Evolutionary conservation across 2,329 filamentous ascomycete genomes (phyloP).

Genomic region (Arthrobotrys musiformis): DNA sequence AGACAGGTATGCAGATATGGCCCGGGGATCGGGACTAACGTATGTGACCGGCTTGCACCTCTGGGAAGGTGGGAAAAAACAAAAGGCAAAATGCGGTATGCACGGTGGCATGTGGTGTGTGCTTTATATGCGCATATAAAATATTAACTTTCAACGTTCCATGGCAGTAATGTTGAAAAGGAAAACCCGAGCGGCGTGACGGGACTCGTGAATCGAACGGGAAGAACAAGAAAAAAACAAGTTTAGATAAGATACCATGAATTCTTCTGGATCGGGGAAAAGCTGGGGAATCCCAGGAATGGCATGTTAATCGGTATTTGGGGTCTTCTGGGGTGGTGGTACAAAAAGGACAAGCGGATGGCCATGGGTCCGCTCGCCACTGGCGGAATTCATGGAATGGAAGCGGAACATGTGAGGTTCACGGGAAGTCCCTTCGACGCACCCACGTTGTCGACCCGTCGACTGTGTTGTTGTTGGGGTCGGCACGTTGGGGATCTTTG

Average conservation of each 20-base stretch:
- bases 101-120: constrained; percentile 22
- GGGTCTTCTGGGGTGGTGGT: constrained; percentile 1
- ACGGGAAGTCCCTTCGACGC: constrained; percentile 9
- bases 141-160: background rate
- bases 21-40: background rate
- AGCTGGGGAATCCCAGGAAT: constrained; percentile 47
- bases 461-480: constrained; percentile 21
- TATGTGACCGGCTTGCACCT: constrained; percentile 12
- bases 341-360: background rate
- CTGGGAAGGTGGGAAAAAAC: background rate
- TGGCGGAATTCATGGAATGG: background rate
- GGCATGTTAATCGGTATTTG: constrained; percentile 13
- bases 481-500: constrained; percentile 20
- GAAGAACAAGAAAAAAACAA: background rate
- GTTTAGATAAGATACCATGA: constrained; percentile 22
- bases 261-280: constrained; percentile 13
- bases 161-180: background rate
- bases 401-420: background rate
- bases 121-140: constrained; percentile 7
- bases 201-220: constrained; percentile 9
- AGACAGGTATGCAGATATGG: constrained; percentile 8
- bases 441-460: background rate
- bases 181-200: background rate
- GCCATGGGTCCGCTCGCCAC: constrained; percentile 23
- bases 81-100: constrained; percentile 10